Conservation (phyloP, 139 green algal genomes). For the Pleodorina starrii region DNA sequence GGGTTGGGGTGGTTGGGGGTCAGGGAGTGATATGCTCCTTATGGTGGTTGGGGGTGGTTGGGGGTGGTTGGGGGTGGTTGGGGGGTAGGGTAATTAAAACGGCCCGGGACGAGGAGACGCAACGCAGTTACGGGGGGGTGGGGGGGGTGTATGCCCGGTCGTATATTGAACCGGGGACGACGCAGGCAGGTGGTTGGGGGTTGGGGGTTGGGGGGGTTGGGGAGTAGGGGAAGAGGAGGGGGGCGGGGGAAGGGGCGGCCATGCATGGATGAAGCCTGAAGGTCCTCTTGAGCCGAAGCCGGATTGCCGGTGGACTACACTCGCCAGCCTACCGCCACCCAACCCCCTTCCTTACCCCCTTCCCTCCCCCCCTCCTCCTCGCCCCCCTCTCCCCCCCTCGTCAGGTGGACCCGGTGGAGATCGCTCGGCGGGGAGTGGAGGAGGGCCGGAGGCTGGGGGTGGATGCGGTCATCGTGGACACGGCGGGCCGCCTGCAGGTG, state of each 20-base stretch:
- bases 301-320: background rate
- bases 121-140: no score
- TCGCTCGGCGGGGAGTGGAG: constrained; percentile 74
- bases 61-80: no score
- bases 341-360: background rate
- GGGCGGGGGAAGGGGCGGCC: background rate
- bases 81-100: no score
- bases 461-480: constrained; percentile 97
- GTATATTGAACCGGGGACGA: no score
- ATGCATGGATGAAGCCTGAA: no score
- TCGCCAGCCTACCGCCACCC: background rate
- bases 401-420: constrained; percentile 52
- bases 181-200: no score
- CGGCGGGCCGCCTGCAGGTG: constrained; percentile 93
- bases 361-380: background rate
- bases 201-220: no score
- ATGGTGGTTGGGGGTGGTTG: no score
- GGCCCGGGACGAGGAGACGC: no score
- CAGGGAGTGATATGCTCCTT: no score
- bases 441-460: constrained; percentile 77
- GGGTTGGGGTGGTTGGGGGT: no score
- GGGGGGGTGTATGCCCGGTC: no score
- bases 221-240: background rate
- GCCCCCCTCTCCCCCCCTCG: background rate
- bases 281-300: background rate